A percentile compares a stretch with the other conserved stretches of the same genome.
phyloP scores from a whole-genome alignment of 192 early-diverging fungal genomes.

The Coemansia sp. region DNA sequence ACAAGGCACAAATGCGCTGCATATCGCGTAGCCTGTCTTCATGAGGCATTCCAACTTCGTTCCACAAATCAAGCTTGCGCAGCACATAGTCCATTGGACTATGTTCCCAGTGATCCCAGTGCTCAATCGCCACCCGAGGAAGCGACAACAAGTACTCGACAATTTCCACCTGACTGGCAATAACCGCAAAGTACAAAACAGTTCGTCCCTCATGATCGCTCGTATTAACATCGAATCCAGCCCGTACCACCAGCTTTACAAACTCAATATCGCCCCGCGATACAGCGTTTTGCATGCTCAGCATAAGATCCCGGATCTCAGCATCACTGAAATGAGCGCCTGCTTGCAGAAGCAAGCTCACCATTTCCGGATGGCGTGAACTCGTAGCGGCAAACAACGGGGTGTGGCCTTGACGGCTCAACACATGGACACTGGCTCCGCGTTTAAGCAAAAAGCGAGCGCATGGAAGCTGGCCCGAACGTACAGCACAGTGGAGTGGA shows the following conservation, averaged over 20 bases:
- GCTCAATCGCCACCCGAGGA: conserved; percentile 27
- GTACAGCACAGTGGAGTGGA: conserved; percentile 84
- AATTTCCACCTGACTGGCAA: conserved; percentile 48
- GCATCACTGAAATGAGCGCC: conserved; percentile 90
- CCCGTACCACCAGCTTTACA: conserved; percentile 47
- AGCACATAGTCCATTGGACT: conserved; percentile 50
- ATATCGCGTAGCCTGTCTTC: conserved; percentile 48
- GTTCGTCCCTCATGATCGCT: conserved; percentile 52
- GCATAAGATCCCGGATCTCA: conserved; percentile 70
- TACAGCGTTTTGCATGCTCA: conserved; percentile 53
- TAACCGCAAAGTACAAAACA: conserved; percentile 48
- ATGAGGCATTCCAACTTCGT: conserved; percentile 42
- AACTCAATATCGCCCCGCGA: conserved; percentile 52
- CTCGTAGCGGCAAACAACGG: conserved; percentile 83
- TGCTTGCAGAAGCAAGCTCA: conserved; percentile 67
- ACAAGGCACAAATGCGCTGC: conserved; percentile 50
- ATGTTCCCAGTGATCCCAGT: conserved; percentile 52
- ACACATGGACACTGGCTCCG: conserved; percentile 88
- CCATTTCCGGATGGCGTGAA: conserved; percentile 61
- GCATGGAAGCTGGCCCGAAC: conserved; percentile 69
- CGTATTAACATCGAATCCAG: conserved; percentile 39
- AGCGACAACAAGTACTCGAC: conserved; percentile 42
- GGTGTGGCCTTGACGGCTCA: conserved; percentile 86
- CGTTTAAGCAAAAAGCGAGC: conserved; percentile 75
- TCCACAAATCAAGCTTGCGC: conserved; percentile 50